A percentile compares a stretch with the other conserved stretches of the same genome.
phyloP scores from a whole-genome alignment of 2,329 filamentous ascomycete species.

The Claviceps sp. region DNA sequence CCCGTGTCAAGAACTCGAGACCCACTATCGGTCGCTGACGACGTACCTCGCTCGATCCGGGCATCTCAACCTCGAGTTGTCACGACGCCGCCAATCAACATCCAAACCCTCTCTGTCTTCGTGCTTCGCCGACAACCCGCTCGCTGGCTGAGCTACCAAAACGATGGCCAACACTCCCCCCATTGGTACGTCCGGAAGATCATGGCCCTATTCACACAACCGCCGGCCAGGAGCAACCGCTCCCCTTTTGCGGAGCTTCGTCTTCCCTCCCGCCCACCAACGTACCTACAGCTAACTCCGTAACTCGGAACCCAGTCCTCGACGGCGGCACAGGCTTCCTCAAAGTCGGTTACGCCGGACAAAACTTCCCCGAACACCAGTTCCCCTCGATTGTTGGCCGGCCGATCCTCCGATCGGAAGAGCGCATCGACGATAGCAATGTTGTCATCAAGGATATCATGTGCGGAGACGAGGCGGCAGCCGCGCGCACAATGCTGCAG shows the following conservation, averaged over 20 bases:
- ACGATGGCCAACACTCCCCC: slow-evolving; percentile 39
- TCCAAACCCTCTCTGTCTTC: neutral
- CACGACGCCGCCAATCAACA: slow-evolving; percentile 6
- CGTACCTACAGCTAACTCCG: slow-evolving; percentile 1
- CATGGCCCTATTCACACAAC: neutral
- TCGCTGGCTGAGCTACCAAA: slow-evolving; percentile 11
- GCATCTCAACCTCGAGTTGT: neutral
- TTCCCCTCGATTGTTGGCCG: slow-evolving; percentile 97
- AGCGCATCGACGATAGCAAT: slow-evolving; percentile 48
- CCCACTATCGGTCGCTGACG: slow-evolving; percentile 3
- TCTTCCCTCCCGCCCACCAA: neutral
- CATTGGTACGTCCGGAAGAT: slow-evolving; percentile 32
- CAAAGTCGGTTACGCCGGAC: slow-evolving; percentile 96
- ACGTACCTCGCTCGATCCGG: slow-evolving; percentile 3
- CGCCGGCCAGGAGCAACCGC: neutral
- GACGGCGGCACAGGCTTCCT: slow-evolving; percentile 99
- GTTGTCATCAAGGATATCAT: slow-evolving; percentile 91
- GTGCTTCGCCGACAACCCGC: neutral
- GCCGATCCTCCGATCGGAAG: slow-evolving; percentile 92
- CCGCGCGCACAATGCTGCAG: slow-evolving; percentile 91
- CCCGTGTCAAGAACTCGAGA: too few relatives aligned
- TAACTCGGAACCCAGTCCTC: slow-evolving; percentile 52
- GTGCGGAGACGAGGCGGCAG: slow-evolving; percentile 96
- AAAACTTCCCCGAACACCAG: slow-evolving; percentile 99
- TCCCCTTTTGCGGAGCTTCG: neutral